Evolutionary conservation across 208 protist genomes (phyloP).

Genomic region (Porcisia hertigi): DNA sequence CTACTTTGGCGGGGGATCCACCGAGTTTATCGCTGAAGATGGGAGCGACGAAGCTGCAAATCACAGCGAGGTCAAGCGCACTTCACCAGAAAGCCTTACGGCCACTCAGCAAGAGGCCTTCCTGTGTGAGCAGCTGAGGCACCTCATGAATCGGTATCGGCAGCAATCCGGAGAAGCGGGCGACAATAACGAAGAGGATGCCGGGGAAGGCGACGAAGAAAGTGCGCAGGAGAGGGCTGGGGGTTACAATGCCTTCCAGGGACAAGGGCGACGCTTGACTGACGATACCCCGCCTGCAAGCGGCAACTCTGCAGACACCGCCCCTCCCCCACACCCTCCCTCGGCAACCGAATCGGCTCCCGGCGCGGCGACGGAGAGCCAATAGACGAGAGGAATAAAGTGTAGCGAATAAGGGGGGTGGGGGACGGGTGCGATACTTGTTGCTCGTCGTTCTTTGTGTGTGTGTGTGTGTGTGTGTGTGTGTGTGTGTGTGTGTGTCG

Average conservation of each 20-base stretch:
- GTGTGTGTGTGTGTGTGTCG: not conserved
- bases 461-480: not conserved
- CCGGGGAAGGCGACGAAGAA: slow-evolving; percentile 2
- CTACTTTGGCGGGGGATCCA: slow-evolving; percentile 70
- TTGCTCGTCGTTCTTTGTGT: not conserved
- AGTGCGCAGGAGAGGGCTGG: not conserved
- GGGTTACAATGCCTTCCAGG: slow-evolving; percentile 17
- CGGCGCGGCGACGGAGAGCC: not conserved
- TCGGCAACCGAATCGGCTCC: not conserved
- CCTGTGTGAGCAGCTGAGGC: slow-evolving; percentile 26
- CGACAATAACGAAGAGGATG: slow-evolving; percentile 1
- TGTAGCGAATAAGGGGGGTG: not conserved
- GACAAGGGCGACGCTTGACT: slow-evolving; percentile 25
- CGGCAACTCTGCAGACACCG: not conserved
- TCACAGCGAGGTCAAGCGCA: not conserved
- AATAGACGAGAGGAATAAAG: not conserved
- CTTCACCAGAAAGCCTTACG: slow-evolving; percentile 6
- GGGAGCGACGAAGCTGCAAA: slow-evolving; percentile 6
- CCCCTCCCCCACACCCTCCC: not conserved
- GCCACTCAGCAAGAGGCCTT: slow-evolving; percentile 19
- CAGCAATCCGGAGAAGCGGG: slow-evolving; percentile 1
- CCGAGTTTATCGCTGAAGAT: slow-evolving; percentile 48
- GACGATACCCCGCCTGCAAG: slow-evolving; percentile 5
- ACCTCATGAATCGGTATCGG: slow-evolving; percentile 21
- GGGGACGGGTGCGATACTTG: no score